A percentile compares a stretch with the other conserved stretches of the same genome.
Conservation (phyloP, 2,329 filamentous ascomycete species). For the Pseudogymnoascus verrucosus region DNA sequence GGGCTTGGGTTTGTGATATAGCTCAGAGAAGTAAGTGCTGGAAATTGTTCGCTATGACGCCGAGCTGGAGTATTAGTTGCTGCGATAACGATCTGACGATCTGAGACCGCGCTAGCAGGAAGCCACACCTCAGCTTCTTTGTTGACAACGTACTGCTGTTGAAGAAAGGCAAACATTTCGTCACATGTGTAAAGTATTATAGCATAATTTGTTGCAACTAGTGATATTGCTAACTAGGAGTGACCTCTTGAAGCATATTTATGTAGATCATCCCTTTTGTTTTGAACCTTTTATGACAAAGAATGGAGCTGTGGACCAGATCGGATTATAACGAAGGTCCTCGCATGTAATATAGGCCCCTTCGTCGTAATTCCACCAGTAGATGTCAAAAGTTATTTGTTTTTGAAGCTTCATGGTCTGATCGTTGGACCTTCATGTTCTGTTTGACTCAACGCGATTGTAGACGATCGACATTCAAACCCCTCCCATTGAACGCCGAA, state of each 20-base stretch:
- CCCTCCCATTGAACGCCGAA: neutral
- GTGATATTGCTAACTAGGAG: neutral
- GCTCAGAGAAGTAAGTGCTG: neutral
- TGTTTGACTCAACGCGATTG: neutral
- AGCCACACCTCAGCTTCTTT: neutral
- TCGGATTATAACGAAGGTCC: neutral
- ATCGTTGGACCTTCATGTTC: neutral
- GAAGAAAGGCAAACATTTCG: neutral
- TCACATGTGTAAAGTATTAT: neutral
- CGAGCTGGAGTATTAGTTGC: neutral
- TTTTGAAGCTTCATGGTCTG: neutral
- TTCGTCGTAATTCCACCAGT: no score
- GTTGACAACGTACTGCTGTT: neutral
- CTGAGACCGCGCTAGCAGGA: neutral
- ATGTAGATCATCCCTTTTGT: neutral
- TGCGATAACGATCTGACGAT: neutral
- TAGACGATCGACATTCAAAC: neutral
- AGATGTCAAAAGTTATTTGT: neutral
- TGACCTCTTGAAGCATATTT: neutral
- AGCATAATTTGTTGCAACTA: neutral
- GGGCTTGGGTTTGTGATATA: neutral
- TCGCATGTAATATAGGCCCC: neutral
- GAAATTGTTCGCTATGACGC: neutral
- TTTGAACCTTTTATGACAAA: neutral
- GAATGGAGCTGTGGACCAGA: neutral